Conservation (phyloP, 305 asterid genomes). For the Caryopteris hybrid region DNA sequence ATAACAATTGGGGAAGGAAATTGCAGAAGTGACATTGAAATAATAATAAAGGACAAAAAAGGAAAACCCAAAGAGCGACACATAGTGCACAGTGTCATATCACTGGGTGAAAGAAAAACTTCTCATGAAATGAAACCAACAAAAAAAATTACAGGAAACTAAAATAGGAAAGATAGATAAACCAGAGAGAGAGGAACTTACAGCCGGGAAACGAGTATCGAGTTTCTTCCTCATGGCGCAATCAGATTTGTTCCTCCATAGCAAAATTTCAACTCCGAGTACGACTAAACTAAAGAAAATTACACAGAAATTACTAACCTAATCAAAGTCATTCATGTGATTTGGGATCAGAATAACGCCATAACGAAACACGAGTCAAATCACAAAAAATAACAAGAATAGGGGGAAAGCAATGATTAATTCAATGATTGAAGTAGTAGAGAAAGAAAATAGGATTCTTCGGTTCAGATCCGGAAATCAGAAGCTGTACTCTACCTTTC, state of each 20-base stretch:
- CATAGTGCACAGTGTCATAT: neutral
- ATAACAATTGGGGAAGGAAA: neutral
- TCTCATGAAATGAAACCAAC: neutral
- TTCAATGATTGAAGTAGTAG: slow-evolving; percentile 20
- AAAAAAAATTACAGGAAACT: neutral
- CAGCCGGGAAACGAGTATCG: slow-evolving; percentile 90
- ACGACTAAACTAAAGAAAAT: neutral
- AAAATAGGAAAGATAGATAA: neutral
- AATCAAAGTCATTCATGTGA: slow-evolving; percentile 11
- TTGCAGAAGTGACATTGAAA: neutral
- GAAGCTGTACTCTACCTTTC: slow-evolving; percentile 19
- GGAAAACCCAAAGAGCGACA: neutral
- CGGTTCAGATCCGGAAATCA: slow-evolving; percentile 34
- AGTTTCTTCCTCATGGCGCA: slow-evolving; percentile 76
- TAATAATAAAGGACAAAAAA: no score
- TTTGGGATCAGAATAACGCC: slow-evolving; percentile 18
- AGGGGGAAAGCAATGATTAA: slow-evolving; percentile 8
- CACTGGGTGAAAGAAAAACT: neutral
- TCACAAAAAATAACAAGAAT: neutral
- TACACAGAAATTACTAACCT: slow-evolving; percentile 5
- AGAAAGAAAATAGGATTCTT: slow-evolving; percentile 12
- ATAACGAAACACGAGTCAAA: neutral
- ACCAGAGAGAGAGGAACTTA: slow-evolving; percentile 28
- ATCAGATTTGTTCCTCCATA: slow-evolving; percentile 27
- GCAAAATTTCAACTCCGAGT: slow-evolving; percentile 2